Base-by-base conservation (phyloP, 129 eudicot genomes). In the Saussurea involucrata region DNA sequence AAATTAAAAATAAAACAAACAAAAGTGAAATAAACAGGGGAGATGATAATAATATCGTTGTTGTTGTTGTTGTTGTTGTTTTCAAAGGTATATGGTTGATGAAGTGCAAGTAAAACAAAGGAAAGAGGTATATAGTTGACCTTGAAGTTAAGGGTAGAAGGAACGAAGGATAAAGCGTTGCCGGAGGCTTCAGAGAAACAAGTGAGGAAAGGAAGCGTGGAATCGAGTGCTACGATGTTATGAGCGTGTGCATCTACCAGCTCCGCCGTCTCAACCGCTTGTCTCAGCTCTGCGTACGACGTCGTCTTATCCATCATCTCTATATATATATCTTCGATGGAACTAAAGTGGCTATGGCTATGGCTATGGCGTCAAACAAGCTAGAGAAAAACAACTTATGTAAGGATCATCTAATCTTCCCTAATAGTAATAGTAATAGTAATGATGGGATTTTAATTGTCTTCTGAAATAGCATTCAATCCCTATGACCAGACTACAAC, bases 171-270 rank as follows among this genome's bases (percentile, higher is more conserved):
- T 66, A 91, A 82, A 60, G 98, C 92, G 20, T 85, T 87, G 5
- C 83, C 96, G 63, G 87, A 63, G 78, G 98, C 93, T 81, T 89
- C 94, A 40, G 97, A 86, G 77, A 95, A 95, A 88, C 96, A 91
- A 78, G 65, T 65, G 74, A 91, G 76, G 81, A 95, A 91, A 10
- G 96, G 94, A 22, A 89, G 0, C 31, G 89, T 36, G 37, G 97
- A 87, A 80, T 89, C 87, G 5, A 88, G 69, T 17, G 90, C 83
- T 1, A 91, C 97, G 55, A 95, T 63, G 83, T 91, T 95, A 86
- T 95, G 98, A 17, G 96, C 98, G 82, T 95, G 98, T 4, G 86
- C 97, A 73, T 95, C 98, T 20, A 95, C 84, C 6, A 95, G 18
- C 88, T 85, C 93, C 73, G 76, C 88, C 64, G 57, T 79, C 28